phyloP scores from a whole-genome alignment of 2,329 filamentous ascomycete species.

The Aspergillus sp. region DNA sequence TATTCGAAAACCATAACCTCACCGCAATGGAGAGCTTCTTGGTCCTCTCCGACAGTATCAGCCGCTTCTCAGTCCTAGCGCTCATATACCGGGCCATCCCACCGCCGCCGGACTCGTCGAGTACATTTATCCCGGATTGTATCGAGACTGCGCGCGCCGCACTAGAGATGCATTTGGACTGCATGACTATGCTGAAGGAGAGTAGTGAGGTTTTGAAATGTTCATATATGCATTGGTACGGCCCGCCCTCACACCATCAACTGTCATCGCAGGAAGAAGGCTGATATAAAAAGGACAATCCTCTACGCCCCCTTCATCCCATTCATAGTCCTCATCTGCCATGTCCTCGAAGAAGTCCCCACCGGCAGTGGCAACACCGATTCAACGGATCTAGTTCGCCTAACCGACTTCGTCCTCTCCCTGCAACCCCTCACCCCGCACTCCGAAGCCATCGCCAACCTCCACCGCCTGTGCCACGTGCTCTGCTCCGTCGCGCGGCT shows the following conservation, averaged over 20 bases:
- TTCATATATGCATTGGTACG: constrained; percentile 31
- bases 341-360: constrained; percentile 36
- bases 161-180: constrained; percentile 26
- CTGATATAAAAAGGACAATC: constrained; percentile 21
- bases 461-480: constrained; percentile 55
- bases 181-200: constrained; percentile 19
- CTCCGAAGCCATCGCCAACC: constrained; percentile 52
- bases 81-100: constrained; percentile 36
- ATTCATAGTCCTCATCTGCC: constrained; percentile 28
- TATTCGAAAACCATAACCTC: constrained; percentile 7
- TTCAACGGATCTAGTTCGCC: constrained; percentile 45
- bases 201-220: constrained; percentile 19
- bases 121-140: constrained; percentile 30
- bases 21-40: constrained; percentile 21
- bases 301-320: constrained; percentile 41
- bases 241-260: neutral
- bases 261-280: neutral
- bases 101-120: constrained; percentile 16
- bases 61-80: constrained; percentile 29
- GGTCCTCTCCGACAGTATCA: constrained; percentile 28
- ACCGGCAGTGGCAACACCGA: constrained; percentile 32
- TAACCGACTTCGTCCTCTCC: constrained; percentile 51
- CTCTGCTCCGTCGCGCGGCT: constrained; percentile 54
- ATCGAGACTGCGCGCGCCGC: constrained; percentile 30
- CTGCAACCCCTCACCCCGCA: constrained; percentile 45